Base-by-base conservation (phyloP, 441 rosid genomes). In the Aleurites moluccanus region DNA sequence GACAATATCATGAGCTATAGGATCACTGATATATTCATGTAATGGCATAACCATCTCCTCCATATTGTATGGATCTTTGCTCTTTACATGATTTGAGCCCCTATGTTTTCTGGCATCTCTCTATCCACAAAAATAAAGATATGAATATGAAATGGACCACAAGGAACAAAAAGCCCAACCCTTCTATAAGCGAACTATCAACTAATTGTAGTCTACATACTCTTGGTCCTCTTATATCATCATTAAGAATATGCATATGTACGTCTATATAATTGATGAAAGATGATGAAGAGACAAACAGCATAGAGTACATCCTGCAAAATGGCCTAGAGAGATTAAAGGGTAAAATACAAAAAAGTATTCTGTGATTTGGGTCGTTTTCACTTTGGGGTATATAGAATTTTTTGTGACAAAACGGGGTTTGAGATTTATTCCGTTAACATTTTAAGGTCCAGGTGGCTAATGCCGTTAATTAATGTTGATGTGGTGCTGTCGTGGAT, bases 21-120 rank as follows among this genome's bases (percentile, higher is more conserved):
- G 97, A 60, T 90, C 77, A 47, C 80, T 85, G 53, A 95, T 88
- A 77, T 87, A 95, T 73, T 91, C 76, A 71, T 85, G 89, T 75
- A 96, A 85, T n/a, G 98, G 97, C 92, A 93, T 93, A 67, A 80
- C 92, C 71, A 92, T 75, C 68, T 93, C 97, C 74, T 88, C 87
- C 92, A 91, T 90, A 78, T 87, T 77, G 79, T 93, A 96, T 4
- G 97, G 92, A 81, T 90, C 83, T 77, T 79, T 80, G 47, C 88
- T 81, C 68, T 82, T 82, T 64, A 87, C 69, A 23, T 80, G 68
- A 72, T 68, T 79, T 63, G 79, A 79, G 9, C 87, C 96, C 80
- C 74, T 89, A 73, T 61, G 78, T 79, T 72, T 85, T 64, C 93
- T 85, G 45, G 83, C 86, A 88, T 88, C 96, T 79, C 97, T 87